Evolutionary conservation across 169 alveolate genomes (phyloP).

Genomic region (Plasmodium coatneyi): DNA sequence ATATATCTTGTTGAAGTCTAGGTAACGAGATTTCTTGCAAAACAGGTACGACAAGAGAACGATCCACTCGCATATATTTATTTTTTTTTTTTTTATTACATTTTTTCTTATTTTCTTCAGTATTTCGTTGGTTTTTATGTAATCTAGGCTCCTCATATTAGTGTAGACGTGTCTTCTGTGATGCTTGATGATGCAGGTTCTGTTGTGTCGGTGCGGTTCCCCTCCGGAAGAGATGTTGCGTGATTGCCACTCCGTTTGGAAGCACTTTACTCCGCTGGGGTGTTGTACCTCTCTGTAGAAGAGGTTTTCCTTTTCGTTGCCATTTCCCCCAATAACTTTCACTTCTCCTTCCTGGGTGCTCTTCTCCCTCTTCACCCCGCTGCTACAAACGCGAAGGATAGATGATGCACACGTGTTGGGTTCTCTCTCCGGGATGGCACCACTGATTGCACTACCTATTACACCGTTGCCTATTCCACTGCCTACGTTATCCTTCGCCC

Average conservation of each 20-base stretch:
- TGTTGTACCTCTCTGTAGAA: background rate
- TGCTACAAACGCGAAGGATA: background rate
- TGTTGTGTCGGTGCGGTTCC: background rate
- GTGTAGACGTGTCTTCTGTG: conserved; percentile 2
- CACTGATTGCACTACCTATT: background rate
- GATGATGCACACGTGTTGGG: background rate
- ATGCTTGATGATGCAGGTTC: conserved; percentile 29
- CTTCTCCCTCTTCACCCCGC: background rate
- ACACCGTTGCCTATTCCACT: background rate
- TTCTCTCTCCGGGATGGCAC: background rate
- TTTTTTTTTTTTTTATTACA: conserved; percentile 10
- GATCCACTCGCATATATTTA: conserved; percentile 53
- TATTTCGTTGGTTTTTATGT: background rate
- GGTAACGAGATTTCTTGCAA: conserved; percentile 49
- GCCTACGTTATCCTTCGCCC: background rate
- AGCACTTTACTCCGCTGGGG: background rate
- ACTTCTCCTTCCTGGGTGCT: background rate
- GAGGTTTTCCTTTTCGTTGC: background rate
- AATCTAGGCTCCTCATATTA: conserved; percentile 2
- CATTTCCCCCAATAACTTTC: background rate
- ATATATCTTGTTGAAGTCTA: conserved; percentile 45
- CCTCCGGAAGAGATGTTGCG: background rate
- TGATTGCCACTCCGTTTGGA: background rate
- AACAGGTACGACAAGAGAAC: conserved; percentile 27
- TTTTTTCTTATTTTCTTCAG: background rate